Base-by-base conservation (phyloP, 1,284 basidiomycete genomes). In the Anthracocystis walkeri region DNA sequence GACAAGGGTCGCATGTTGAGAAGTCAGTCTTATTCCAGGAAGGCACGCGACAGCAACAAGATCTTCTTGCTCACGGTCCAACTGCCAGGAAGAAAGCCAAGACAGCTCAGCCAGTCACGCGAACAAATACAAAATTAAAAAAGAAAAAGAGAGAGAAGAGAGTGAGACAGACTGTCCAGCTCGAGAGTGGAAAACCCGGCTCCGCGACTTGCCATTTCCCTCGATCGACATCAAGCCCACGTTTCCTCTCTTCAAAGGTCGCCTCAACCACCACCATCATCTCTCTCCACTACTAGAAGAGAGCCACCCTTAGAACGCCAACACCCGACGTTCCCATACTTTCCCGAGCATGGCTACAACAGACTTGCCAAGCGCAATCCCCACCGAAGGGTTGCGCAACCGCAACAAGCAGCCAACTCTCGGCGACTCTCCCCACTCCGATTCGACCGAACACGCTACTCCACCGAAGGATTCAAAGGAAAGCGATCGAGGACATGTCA, bases 381-480 rank as follows among this genome's bases (percentile, higher is more conserved):
- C 69, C 45, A 38, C 57, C 48, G 60, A 74, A 33, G 71, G 71
- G n/a, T 35, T 74, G 58, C 71, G 71, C 58, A 68, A 74, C 38
- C 61, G 71, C 38, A 55, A 49, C 45, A 64, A 54, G 45, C 59
- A 57, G 29, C 33, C 49, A 20, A 20, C 8, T 25, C 50, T 23
- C 33, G 44, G 21, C 49, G 44, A 58, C 40, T 57, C 68, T 20
- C 53, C 60, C n/a, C 42, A 56, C 31, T 64, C 60, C 41, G 70
- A 73, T 33, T 45, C 55, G n/a, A 62, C 51, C 53, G 49, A 60
- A n/a, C n/a, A 33, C 53, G 56, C 35, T 44, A 33, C 18, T 38
- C 42, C 41, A 27, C 23, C 58, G 21, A 38, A 58, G 23, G 35
- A 35, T 42, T 35, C 51, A 11, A 58, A 71, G 44, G 20, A 67